phyloP scores from a whole-genome alignment of 2,329 filamentous ascomycete genomes.

The Fusarium sp. region DNA sequence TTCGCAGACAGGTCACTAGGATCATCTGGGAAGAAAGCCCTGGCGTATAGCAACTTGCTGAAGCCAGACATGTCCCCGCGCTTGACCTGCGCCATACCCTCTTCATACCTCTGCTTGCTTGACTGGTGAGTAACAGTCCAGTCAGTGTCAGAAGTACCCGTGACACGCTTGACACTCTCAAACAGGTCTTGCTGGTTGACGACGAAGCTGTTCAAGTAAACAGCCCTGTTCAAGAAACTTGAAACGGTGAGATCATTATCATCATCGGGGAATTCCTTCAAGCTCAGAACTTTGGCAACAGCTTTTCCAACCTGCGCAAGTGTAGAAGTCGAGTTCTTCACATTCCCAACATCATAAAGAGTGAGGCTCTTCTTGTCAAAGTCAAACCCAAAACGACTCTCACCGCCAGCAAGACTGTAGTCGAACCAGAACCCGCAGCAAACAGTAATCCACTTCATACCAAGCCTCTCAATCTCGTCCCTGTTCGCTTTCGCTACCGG shows the following conservation, averaged over 20 bases:
- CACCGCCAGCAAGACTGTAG: constrained; percentile 54
- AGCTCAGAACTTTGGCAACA: constrained; percentile 58
- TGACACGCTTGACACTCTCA: constrained; percentile 65
- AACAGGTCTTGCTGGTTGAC: constrained; percentile 71
- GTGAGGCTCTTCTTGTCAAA: constrained; percentile 53
- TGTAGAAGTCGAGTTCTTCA: constrained; percentile 53
- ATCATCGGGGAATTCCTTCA: constrained; percentile 54
- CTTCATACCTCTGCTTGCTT: constrained; percentile 56
- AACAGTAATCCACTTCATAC: constrained; percentile 56
- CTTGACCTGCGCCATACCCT: constrained; percentile 55
- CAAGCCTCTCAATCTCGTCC: constrained; percentile 52
- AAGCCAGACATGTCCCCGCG: constrained; percentile 54
- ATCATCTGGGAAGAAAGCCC: constrained; percentile 56
- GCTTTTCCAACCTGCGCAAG: constrained; percentile 64
- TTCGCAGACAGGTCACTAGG: constrained; percentile 49
- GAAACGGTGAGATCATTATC: constrained; percentile 47
- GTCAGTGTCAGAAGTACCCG: constrained; percentile 63
- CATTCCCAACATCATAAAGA: constrained; percentile 60
- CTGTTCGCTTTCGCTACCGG: constrained; percentile 33
- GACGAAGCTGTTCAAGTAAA: constrained; percentile 65
- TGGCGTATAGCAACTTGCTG: constrained; percentile 59
- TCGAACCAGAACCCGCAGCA: constrained; percentile 66
- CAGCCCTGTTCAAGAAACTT: constrained; percentile 53
- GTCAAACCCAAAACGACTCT: constrained; percentile 58
- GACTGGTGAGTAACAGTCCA: constrained; percentile 65